Conservation (phyloP, 83 land plant genomes). For the Picea engelmannii region DNA sequence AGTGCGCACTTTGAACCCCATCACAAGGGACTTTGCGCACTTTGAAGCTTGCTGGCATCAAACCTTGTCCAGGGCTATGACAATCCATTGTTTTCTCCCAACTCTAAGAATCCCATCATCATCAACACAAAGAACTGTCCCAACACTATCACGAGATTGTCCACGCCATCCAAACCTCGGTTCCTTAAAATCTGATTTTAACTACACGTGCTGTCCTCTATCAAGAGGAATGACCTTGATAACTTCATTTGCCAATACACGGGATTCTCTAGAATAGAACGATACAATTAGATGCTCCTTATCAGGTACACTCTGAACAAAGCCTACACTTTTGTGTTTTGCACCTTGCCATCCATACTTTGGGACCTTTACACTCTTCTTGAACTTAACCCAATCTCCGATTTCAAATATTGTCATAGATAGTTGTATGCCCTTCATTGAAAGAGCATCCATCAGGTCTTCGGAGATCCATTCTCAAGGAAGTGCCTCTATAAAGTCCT, state of each 20-base stretch:
- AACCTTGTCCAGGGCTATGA: too few relatives aligned
- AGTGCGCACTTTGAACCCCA: too few relatives aligned
- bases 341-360: constrained; percentile 93
- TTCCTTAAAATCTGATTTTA: constrained; percentile 74
- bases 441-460: constrained; percentile 15
- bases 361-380: constrained; percentile 59
- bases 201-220: constrained; percentile 86
- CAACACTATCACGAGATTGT: constrained; percentile 87
- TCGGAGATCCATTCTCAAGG: too few relatives aligned
- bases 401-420: constrained; percentile 70
- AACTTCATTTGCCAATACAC: constrained; percentile 63
- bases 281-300: constrained; percentile 63
- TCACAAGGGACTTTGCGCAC: too few relatives aligned
- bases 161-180: constrained; percentile 95
- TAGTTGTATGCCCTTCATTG: constrained; percentile 60
- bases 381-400: constrained; percentile 94
- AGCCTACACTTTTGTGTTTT: constrained; percentile 77
- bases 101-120: constrained; percentile 95
- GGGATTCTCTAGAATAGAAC: constrained; percentile 85
- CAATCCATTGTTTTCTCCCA: too few relatives aligned
- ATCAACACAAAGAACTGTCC: constrained; percentile 90
- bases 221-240: constrained; percentile 83
- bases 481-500: constrained; percentile 41
- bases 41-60: too few relatives aligned
- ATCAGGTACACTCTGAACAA: constrained; percentile 77